Conservation (phyloP, 192 early-diverging fungal genomes). For the Coemansia sp. region DNA sequence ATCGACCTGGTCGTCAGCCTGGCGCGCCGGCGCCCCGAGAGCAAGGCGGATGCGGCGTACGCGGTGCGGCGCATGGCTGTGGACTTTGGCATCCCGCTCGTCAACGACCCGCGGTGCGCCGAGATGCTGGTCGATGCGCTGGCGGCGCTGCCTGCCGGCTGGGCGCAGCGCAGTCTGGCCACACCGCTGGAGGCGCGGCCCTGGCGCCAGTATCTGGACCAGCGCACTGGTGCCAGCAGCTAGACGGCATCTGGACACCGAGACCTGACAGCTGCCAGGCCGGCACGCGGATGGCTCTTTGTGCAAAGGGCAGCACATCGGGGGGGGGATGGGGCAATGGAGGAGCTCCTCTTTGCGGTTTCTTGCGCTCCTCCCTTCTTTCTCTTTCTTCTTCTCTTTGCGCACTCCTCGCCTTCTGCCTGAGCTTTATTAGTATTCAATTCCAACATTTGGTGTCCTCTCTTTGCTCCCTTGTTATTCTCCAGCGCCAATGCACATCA, state of each 20-base stretch:
- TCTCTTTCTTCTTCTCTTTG: neutral
- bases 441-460: no score
- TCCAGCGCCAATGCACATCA: no score
- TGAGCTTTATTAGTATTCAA: no score
- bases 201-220: constrained; percentile 70
- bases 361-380: no score
- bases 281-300: no score
- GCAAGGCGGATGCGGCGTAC: constrained; percentile 69
- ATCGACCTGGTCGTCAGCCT: constrained; percentile 76
- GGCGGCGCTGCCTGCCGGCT: constrained; percentile 54
- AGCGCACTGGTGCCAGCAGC: constrained; percentile 39
- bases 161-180: constrained; percentile 33
- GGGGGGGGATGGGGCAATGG: no score
- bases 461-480: no score
- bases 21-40: constrained; percentile 64
- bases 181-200: constrained; percentile 69
- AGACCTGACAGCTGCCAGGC: no score
- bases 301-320: neutral
- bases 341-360: no score
- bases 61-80: constrained; percentile 90
- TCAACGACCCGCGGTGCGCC: constrained; percentile 95
- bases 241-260: no score
- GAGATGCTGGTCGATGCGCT: constrained; percentile 90
- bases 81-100: constrained; percentile 92
- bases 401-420: no score